Evolutionary conservation across 495 filamentous ascomycete genomes (phyloP), one percentile per base, ranked within the genome.

Genomic region (Cudoniella acicularis): DNA sequence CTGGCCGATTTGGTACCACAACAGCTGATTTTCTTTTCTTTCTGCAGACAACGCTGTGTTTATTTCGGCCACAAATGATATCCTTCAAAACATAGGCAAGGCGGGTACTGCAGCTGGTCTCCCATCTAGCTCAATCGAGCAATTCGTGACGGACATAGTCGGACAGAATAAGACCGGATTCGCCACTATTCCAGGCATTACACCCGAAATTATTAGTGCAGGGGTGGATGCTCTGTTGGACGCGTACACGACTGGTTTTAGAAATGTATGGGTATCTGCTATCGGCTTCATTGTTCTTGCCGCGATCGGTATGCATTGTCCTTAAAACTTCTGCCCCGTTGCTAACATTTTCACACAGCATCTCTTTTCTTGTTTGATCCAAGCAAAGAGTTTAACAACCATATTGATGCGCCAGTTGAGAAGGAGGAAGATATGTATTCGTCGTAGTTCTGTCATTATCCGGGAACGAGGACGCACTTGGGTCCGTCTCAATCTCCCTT

Each of bases 231-330:
- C 63, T n/a, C 30, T 70, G 13, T 17, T 53, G 6, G 61, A 69
- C 18, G 66, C 70, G 0, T 69, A 59, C 52, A 41, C 57, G 8
- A 17, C 54, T 0, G 68, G 59, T 4, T 72, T 72, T 50, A 56
- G 66, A 13, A 49, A 67, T 52, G 68, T 72, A 2, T 72, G 68
- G 68, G 68, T 69, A 24, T 48, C 66, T 0, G 70, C 58, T 4
- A 62, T 55, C 18, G 63, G 57, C 45, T 70, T 72, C 42, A 61
- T 65, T 0, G 61, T 48, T 3, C 20, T 69, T 43, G 66, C 68
- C 24, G 57, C 58, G 9, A 45, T 67, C 13, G 49, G 55, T 58
- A 21, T 16, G 55, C 18, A 23, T 45, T 4, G 16, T 24, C 24
- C 17, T 17, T n/a, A 3, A 11, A n/a, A 43, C 4, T 25, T n/a